Base-by-base conservation (phyloP, 2,329 filamentous ascomycete species). In the Rutstroemia sp. region DNA sequence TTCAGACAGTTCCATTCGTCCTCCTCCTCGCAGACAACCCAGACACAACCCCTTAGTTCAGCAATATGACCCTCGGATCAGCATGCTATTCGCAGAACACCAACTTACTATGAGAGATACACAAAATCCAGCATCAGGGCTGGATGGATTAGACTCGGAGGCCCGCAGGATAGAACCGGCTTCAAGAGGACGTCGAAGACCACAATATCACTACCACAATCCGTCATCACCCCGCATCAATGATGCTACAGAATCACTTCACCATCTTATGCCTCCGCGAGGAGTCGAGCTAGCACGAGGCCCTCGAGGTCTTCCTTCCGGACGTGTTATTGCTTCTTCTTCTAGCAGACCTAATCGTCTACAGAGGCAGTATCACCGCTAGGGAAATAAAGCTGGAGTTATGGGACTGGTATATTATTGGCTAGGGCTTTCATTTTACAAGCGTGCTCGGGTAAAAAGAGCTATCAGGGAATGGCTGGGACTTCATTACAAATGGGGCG, bases 21-120 rank as follows among this genome's bases (percentile, higher is more conserved):
- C 66, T 54, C 49, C 61, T 44, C 52, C 48, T 25, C 59, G 66
- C 18, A 57, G 65, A 49, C 62, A 51, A 44, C 58, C 51, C 51
- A 56, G 61, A 59, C 56, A 62, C 10, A 52, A 58, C 16, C 54
- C 52, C 6, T 51, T 55, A 16, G 50, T 59, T 45, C 63, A 65
- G 50, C 50, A 54, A 21, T 69, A 66, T 52, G 61, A 69, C 52
- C 65, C 65, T 14, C 58, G 63, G 49, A 68, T 69, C 48, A 69
- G 66, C 49, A 62, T 59, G 59, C 62, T 69, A 37, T 67, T 70
- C 58, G 66, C 67, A 8, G 63, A 66, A 41, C 66, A 69, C 50
- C 68, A 67, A 56, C 61, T 61, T 38, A 39, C 49, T 23, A 45
- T 56, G 18, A 56, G 49, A 18, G 44, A 53, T 4, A 41, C 54